phyloP scores from a whole-genome alignment of 2,329 filamentous ascomycete species.

The Clonostachys byssicola region DNA sequence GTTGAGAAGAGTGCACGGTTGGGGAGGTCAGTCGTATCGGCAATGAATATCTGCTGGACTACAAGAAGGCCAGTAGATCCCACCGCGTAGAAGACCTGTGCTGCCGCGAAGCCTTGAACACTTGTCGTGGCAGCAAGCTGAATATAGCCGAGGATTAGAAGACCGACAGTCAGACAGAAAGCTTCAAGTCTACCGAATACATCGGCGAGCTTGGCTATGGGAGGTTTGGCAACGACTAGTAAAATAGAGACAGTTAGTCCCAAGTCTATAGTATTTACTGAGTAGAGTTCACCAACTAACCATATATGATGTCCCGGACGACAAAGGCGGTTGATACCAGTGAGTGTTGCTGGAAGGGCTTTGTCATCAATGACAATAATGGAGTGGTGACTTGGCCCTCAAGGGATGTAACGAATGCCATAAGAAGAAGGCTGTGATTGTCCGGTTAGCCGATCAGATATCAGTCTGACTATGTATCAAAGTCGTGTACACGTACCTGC shows the following conservation, averaged over 20 bases:
- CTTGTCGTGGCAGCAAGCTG: constrained; percentile 51
- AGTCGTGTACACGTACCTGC: constrained; percentile 1
- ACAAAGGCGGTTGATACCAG: constrained; percentile 39
- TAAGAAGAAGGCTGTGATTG: constrained; percentile 9
- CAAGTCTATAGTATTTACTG: too few species aligned
- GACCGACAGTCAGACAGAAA: constrained; percentile 46
- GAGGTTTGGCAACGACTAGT: constrained; percentile 8
- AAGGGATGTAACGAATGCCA: constrained; percentile 13
- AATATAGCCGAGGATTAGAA: constrained; percentile 53
- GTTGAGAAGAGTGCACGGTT: constrained; percentile 58
- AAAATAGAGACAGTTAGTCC: background rate
- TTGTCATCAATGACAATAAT: constrained; percentile 15
- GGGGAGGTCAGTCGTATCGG: constrained; percentile 55
- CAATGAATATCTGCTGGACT: constrained; percentile 60
- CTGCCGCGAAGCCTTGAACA: constrained; percentile 47
- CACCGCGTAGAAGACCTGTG: constrained; percentile 58
- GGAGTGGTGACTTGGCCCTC: constrained; percentile 12
- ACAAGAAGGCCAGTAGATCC: constrained; percentile 56
- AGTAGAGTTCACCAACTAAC: constrained; percentile 18
- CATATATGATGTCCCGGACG: constrained; percentile 44
- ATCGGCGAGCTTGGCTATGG: constrained; percentile 55
- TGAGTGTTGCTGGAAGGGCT: constrained; percentile 36
- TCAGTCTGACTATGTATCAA: background rate
- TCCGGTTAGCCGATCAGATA: background rate
- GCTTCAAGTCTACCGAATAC: constrained; percentile 59